Base-by-base conservation (phyloP, 371 early-diverging fungal genomes). In the Coemansia sp. region DNA sequence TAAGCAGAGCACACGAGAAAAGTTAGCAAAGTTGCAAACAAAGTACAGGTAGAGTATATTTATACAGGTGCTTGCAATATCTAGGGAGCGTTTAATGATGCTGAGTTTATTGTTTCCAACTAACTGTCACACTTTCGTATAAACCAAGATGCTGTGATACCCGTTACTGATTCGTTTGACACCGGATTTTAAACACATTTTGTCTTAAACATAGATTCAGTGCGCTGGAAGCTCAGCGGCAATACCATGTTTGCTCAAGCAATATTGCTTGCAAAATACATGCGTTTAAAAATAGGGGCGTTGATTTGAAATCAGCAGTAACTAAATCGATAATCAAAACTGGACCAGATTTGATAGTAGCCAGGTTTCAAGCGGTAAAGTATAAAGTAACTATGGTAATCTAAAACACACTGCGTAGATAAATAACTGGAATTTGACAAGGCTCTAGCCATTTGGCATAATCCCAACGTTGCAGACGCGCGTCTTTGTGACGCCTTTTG, bases 111-210 rank as follows among this genome's bases (percentile, higher is more conserved):
- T 45, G 45, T 4, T 45, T 45, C n/a, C 45, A n/a, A n/a, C 16
- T 42, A n/a, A 42, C n/a, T 3, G 45, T 13, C n/a, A 45, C 45
- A 13, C n/a, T 45, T 45, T 13, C n/a, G 6, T n/a, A 45, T 45
- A 16, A 5, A 16, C 0, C n/a, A n/a, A 48, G 8, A 6, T 48
- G 50, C 22, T n/a, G 16, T 48, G 50, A 48, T 21, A 48, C 50
- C 50, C 8, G 50, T 48, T 48, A 48, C 50, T 48, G 50, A 21
- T 48, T 8, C 50, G 50, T 48, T 21, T 48, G 21, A 48, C 50
- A 48, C 50, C 50, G 50, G 50, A 48, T 48, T 5, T 22, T 2
- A 34, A 34, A 34, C 34, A 10, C 10, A 34, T 34, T 34, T 34
- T 34, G 34, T 34, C 34, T 34, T 34, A 34, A 34, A 34, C 34